phyloP scores from a whole-genome alignment of 2,329 filamentous ascomycete genomes.

The Elsinoe fawcettii region DNA sequence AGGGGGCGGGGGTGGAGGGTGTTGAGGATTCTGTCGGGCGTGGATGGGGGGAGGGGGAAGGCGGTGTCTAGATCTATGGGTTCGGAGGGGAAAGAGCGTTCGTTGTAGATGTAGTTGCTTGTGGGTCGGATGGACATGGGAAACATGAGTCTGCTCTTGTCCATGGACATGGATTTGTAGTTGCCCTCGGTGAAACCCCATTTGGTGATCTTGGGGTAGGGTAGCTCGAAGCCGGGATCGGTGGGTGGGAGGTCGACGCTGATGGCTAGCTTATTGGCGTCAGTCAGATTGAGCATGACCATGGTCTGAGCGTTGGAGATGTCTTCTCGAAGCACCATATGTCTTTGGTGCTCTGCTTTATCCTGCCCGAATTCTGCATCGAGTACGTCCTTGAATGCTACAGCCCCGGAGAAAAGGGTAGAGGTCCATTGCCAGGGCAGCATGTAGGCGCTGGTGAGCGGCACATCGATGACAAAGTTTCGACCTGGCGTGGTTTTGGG shows the following conservation, averaged over 20 bases:
- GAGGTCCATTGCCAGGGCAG: conserved; percentile 43
- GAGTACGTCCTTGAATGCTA: conserved; percentile 51
- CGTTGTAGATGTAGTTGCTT: conserved; percentile 38
- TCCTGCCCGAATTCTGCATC: conserved; percentile 45
- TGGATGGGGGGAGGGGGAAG: neutral
- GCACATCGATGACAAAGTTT: conserved; percentile 56
- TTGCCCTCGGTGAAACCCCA: conserved; percentile 64
- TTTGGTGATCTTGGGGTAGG: conserved; percentile 40
- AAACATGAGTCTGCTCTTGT: conserved; percentile 59
- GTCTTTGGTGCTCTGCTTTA: conserved; percentile 22
- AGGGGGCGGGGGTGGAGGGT: neutral
- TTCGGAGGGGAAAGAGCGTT: neutral
- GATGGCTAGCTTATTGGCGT: conserved; percentile 49
- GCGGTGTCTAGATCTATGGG: neutral
- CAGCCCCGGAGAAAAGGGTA: conserved; percentile 51
- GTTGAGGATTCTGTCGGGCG: neutral
- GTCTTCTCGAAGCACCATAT: conserved; percentile 38
- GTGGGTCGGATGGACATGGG: conserved; percentile 54
- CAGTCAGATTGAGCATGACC: conserved; percentile 59
- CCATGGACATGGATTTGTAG: conserved; percentile 62
- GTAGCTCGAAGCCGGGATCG: conserved; percentile 33
- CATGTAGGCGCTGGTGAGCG: conserved; percentile 49
- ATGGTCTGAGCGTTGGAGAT: conserved; percentile 53
- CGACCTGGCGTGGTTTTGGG: conserved; percentile 49
- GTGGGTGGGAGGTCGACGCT: conserved; percentile 52